Evolutionary conservation across 768 basidiomycete species (phyloP), one percentile per base, ranked within the genome.

Genomic region (Boletales sp.): DNA sequence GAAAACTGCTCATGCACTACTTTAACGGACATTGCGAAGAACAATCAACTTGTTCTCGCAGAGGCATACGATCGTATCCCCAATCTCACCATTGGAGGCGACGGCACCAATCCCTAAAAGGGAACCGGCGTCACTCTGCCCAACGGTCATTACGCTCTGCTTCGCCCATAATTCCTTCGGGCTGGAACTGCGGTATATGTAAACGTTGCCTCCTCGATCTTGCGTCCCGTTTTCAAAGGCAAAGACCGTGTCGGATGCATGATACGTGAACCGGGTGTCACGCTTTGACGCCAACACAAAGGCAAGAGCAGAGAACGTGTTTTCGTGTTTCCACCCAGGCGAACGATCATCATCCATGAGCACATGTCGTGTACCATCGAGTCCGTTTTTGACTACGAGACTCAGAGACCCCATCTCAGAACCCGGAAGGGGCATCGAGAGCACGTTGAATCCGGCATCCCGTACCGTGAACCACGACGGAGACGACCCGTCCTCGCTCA

Each of bases 211-310:
- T 21, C 86, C 84, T 25, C 82, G 79, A 50, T 80, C 78, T 32
- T 72, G 69, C 1, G 76, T 63, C 11, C 88, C 90, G 51, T 83
- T 83, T 67, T 97, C 94, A 57, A 97, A 94, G 0, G 92, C 92
- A 41, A 92, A 71, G 2, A 90, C 83, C 6, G 75, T 76, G 38
- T 73, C 65, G 2, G 68, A 67, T 0, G 77, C 66, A 61, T 97
- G 93, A 60, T 87, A 80, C 2, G 90, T 89, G 70, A 94, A 93
- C 17, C 91, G 82, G 1, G 88, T 83, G 66, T 97, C 92, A 28
- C 82, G 84, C 64, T 97, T 97, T 12, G 90, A 92, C 9, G 92
- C 92, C 44, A 99, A 75, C 36, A 99, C 95, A 63, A 97, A 99
- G 1, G 92, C 80, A 21, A 99, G 78, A 0, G 94, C 95, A 17